These are phyloP conservation scores for Colletotrichum karsti DNA, from an alignment of 2,329 filamentous ascomycete species.

Conservation along the genomic window DNA sequence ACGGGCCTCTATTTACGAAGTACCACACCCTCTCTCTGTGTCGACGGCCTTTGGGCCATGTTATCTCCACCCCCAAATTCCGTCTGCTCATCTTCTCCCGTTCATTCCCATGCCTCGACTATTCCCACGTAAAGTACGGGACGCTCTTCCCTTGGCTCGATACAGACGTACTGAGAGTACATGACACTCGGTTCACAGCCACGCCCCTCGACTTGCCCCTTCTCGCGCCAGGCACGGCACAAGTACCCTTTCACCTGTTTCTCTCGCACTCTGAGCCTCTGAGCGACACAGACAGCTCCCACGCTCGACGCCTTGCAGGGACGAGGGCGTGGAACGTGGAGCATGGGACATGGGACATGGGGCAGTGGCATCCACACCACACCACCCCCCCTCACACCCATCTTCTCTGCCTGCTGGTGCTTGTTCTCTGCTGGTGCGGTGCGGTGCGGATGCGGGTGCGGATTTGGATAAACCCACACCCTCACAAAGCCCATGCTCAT, in stretches of 20 bases:
- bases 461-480: neutral
- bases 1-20: neutral
- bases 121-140: neutral
- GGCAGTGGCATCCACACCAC: neutral
- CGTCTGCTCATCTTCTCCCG: neutral
- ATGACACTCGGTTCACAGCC: neutral
- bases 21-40: neutral
- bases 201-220: constrained; percentile 9
- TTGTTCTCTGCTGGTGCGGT: neutral
- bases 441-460: neutral
- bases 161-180: neutral
- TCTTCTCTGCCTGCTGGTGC: neutral
- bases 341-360: neutral
- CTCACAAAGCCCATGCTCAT: neutral
- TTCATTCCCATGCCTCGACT: neutral
- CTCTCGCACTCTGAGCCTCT: neutral
- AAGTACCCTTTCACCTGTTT: constrained; percentile 4
- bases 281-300: neutral
- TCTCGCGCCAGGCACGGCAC: constrained; percentile 8
- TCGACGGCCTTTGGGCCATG: no score
- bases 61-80: neutral
- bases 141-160: neutral
- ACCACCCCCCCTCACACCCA: neutral
- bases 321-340: neutral
- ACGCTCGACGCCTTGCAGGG: constrained; percentile 12